Evolutionary conservation across 345 rosid genomes (phyloP).

Genomic region (Clarkia xantiana): DNA sequence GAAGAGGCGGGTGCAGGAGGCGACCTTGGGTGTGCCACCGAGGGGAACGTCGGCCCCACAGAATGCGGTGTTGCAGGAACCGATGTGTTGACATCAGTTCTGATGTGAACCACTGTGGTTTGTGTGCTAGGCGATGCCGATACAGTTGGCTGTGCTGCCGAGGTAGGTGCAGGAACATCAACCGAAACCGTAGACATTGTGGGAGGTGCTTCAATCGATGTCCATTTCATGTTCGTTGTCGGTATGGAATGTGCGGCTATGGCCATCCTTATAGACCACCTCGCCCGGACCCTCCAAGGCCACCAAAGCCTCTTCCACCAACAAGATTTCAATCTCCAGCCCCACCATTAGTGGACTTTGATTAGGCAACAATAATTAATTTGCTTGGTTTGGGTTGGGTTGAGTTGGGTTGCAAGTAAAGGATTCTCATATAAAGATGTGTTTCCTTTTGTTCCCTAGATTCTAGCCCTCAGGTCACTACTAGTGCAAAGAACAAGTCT

Average conservation of each 20-base stretch:
- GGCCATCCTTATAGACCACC: slow-evolving; percentile 13
- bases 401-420: no score
- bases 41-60: slow-evolving; percentile 11
- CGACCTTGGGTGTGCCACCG: slow-evolving; percentile 31
- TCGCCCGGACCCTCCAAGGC: no score
- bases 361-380: no score
- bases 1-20: slow-evolving; percentile 20
- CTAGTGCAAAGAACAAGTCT: no score
- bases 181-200: slow-evolving; percentile 19
- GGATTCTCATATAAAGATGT: no score
- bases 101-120: slow-evolving; percentile 32
- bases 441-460: no score
- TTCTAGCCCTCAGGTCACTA: no score
- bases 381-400: no score
- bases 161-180: slow-evolving; percentile 26
- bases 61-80: slow-evolving; percentile 34
- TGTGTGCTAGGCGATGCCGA: slow-evolving; percentile 27
- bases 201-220: slow-evolving; percentile 38
- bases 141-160: slow-evolving; percentile 36
- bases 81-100: slow-evolving; percentile 32
- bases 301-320: no score
- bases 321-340: no score
- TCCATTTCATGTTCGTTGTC: slow-evolving; percentile 17
- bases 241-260: slow-evolving; percentile 51
- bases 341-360: no score